These are phyloP conservation scores for Myxozyma kluyveri DNA, from an alignment of 805 yeast genomes.

Conservation along the genomic window DNA sequence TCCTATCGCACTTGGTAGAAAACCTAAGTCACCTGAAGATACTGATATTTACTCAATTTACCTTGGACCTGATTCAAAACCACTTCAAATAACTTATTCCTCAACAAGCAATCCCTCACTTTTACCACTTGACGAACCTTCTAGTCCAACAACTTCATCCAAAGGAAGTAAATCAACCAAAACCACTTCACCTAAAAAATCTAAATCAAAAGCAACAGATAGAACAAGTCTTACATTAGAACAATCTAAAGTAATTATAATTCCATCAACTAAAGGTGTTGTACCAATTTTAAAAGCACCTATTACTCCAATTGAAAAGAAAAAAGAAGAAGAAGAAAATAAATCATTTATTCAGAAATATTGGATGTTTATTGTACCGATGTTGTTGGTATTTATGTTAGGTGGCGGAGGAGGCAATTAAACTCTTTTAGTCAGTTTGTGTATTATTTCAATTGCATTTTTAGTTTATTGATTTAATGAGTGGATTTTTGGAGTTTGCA, in stretches of 20 bases:
- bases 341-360: conserved; percentile 27
- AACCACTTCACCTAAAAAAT: background rate
- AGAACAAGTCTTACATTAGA: background rate
- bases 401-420: conserved; percentile 27
- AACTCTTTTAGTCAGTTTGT: background rate
- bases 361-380: conserved; percentile 28
- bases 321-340: conserved; percentile 5
- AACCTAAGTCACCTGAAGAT: background rate
- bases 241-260: background rate
- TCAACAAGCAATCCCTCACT: background rate
- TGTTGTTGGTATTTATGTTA: conserved; percentile 24
- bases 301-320: conserved; percentile 1
- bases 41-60: conserved; percentile 13
- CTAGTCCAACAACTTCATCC: background rate
- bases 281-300: conserved; percentile 21
- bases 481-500: background rate
- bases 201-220: background rate
- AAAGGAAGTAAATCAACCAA: background rate
- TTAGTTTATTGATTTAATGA: too few relatives aligned
- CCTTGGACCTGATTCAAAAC: conserved; percentile 7
- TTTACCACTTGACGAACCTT: background rate
- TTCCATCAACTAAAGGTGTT: conserved; percentile 6
- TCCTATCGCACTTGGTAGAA: conserved; percentile 1
- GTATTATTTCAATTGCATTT: too few relatives aligned
- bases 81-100: conserved; percentile 22